A percentile compares a stretch with the other conserved stretches of the same genome.
Conservation (phyloP, 768 basidiomycete genomes). For the Serendipita vermifera region DNA sequence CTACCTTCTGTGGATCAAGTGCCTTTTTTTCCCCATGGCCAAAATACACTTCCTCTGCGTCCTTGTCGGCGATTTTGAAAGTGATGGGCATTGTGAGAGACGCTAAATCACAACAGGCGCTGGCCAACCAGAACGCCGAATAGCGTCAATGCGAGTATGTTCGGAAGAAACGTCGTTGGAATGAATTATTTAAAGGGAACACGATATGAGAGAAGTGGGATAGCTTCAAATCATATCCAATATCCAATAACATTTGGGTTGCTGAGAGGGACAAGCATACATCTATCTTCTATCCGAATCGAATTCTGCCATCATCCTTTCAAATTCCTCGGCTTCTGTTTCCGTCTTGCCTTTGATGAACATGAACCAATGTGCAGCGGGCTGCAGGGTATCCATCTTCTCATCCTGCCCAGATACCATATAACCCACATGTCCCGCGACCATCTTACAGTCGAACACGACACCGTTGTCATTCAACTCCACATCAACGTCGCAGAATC, state of each 20-base stretch:
- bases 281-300: no score
- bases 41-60: background rate
- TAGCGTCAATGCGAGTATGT: no score
- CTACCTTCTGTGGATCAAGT: background rate
- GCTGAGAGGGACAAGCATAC: no score
- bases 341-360: background rate
- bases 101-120: no score
- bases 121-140: no score
- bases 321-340: no score
- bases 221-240: no score
- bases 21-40: background rate
- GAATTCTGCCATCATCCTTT: no score
- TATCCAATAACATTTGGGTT: no score
- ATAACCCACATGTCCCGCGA: constrained; percentile 18
- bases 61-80: background rate
- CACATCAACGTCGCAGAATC: constrained; percentile 22
- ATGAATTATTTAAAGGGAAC: no score
- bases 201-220: no score
- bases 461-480: constrained; percentile 20
- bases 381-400: background rate
- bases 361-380: background rate
- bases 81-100: constrained; percentile 7
- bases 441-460: constrained; percentile 19
- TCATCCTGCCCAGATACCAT: background rate
- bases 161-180: no score